Percentiles rank a stretch among this genome's conserved stretches.
phyloP scores from a whole-genome alignment of 306 rosid species.

The Lablab purpureus region DNA sequence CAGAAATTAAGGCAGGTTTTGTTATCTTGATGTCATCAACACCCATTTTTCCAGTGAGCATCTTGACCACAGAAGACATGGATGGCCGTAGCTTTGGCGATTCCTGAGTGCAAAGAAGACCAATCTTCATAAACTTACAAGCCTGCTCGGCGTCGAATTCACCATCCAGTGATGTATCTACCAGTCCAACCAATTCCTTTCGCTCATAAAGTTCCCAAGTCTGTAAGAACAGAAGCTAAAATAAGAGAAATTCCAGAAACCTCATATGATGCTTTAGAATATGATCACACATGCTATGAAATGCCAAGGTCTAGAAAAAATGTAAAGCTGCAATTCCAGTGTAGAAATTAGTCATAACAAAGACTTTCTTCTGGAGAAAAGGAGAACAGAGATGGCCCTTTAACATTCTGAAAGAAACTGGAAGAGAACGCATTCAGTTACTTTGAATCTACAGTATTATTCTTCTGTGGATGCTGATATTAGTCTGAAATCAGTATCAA shows the following conservation, averaged over 20 bases:
- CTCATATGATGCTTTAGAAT: slow-evolving; percentile 18
- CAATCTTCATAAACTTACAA: slow-evolving; percentile 73
- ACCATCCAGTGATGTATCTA: slow-evolving; percentile 69
- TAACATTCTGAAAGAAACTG: background rate
- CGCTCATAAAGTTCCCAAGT: slow-evolving; percentile 77
- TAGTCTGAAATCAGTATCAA: background rate
- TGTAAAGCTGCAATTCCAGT: background rate
- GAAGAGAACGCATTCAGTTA: background rate
- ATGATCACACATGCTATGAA: slow-evolving; percentile 15
- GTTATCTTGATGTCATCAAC: slow-evolving; percentile 60
- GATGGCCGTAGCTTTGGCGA: slow-evolving; percentile 83
- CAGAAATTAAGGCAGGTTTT: slow-evolving; percentile 88
- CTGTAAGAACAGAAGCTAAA: slow-evolving; percentile 55
- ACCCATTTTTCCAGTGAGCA: slow-evolving; percentile 71
- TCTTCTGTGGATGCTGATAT: background rate
- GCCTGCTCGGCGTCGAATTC: slow-evolving; percentile 89
- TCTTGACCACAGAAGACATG: slow-evolving; percentile 89
- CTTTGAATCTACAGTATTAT: background rate
- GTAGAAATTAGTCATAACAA: background rate
- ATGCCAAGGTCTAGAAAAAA: slow-evolving; percentile 32
- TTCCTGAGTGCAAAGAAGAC: slow-evolving; percentile 95
- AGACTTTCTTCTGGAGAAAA: background rate
- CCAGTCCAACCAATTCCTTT: slow-evolving; percentile 66
- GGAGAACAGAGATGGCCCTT: background rate
- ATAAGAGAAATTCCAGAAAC: slow-evolving; percentile 28